phyloP scores from a whole-genome alignment of 768 basidiomycete genomes.

The Dioszegia crocea region DNA sequence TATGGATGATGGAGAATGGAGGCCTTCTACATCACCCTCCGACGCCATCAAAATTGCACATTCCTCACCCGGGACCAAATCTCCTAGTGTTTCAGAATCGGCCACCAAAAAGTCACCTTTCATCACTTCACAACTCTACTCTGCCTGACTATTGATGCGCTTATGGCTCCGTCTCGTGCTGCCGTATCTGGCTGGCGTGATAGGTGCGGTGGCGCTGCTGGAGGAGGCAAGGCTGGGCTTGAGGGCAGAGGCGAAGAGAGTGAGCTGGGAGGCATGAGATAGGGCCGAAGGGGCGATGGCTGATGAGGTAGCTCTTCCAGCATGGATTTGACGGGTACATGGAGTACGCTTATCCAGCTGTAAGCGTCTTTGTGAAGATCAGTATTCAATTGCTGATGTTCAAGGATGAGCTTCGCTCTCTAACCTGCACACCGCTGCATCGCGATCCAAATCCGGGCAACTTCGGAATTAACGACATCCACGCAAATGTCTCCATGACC shows the following conservation, averaged over 20 bases:
- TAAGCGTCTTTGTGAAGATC: slow-evolving; percentile 13
- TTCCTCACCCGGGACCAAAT: neutral
- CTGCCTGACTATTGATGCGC: neutral
- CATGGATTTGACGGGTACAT: slow-evolving; percentile 89
- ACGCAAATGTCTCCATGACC: slow-evolving; percentile 76
- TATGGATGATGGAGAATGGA: no score
- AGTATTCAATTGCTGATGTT: slow-evolving; percentile 1
- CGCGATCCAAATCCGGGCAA: slow-evolving; percentile 55
- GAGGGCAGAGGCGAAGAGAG: slow-evolving; percentile 11
- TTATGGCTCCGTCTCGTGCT: neutral
- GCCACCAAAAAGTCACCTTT: neutral
- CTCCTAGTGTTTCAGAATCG: neutral
- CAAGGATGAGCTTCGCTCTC: slow-evolving; percentile 68
- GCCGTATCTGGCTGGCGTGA: no score
- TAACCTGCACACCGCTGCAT: slow-evolving; percentile 61
- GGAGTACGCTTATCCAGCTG: slow-evolving; percentile 56
- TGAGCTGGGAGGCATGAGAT: no score
- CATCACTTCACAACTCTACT: neutral
- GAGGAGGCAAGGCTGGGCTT: slow-evolving; percentile 1
- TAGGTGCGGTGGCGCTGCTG: neutral
- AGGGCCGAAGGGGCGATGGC: neutral
- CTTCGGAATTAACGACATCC: slow-evolving; percentile 80
- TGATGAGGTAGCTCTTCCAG: slow-evolving; percentile 62
- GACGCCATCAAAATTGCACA: neutral
- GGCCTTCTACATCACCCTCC: neutral